Conservation (phyloP, 805 yeast genomes). For the Allodekkera sacchari region DNA sequence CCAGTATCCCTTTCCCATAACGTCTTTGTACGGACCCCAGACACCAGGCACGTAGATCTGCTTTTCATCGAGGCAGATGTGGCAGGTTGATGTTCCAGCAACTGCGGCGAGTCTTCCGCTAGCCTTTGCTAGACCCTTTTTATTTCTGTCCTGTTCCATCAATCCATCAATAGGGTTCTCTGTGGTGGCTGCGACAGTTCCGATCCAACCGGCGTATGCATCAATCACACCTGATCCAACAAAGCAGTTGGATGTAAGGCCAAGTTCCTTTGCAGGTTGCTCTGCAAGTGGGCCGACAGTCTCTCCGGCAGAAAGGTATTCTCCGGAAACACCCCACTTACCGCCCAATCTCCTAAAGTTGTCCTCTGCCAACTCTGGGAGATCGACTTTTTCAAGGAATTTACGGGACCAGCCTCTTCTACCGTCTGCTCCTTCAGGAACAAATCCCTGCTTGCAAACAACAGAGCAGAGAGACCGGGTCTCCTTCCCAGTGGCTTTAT, state of each 20-base stretch:
- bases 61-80: conserved; percentile 75
- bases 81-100: conserved; percentile 98
- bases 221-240: conserved; percentile 97
- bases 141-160: conserved; percentile 39
- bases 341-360: conserved; percentile 81
- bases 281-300: conserved; percentile 65
- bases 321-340: conserved; percentile 61
- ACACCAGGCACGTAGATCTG: conserved; percentile 92
- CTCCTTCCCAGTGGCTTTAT: conserved; percentile 81
- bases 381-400: conserved; percentile 58
- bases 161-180: conserved; percentile 47
- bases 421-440: conserved; percentile 80
- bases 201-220: conserved; percentile 98
- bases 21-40: conserved; percentile 98
- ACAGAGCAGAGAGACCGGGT: conserved; percentile 85
- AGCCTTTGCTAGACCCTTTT: conserved; percentile 46
- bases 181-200: conserved; percentile 90
- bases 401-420: conserved; percentile 90
- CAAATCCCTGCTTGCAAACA: conserved; percentile 92
- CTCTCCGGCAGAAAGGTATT: conserved; percentile 82
- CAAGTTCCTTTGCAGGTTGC: conserved; percentile 71
- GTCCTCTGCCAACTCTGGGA: conserved; percentile 71
- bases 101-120: conserved; percentile 92
- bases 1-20: conserved; percentile 85
- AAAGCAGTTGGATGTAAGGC: conserved; percentile 67